Conservation (phyloP, 1,284 basidiomycete genomes). For the Retiboletus flavoniger region DNA sequence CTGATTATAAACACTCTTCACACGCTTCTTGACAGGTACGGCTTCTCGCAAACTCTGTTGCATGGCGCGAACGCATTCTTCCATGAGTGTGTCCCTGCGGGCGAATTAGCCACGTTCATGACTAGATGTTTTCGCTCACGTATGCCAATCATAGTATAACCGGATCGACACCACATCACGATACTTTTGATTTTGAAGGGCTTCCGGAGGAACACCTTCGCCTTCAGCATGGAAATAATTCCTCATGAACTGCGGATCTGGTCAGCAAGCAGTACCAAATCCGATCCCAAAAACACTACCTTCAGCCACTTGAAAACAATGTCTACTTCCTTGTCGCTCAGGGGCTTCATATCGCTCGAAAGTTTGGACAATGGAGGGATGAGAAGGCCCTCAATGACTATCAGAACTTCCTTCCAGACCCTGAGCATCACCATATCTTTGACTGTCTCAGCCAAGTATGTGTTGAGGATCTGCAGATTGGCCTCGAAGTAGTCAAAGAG, state of each 20-base stretch:
- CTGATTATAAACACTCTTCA: constrained; percentile 87
- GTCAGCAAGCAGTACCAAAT: neutral
- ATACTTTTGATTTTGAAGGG: constrained; percentile 95
- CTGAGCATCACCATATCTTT: constrained; percentile 92
- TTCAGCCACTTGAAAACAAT: constrained; percentile 98
- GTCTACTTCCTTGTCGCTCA: constrained; percentile 95
- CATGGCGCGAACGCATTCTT: constrained; percentile 94
- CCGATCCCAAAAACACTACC: constrained; percentile 40
- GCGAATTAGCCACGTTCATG: constrained; percentile 6
- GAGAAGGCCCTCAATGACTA: constrained; percentile 84
- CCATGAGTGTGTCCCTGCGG: constrained; percentile 83
- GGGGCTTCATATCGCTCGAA: constrained; percentile 86
- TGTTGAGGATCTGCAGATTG: constrained; percentile 90
- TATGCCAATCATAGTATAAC: constrained; percentile 92
- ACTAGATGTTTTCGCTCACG: constrained; percentile 48
- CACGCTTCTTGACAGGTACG: constrained; percentile 80
- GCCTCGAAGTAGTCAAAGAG: constrained; percentile 97
- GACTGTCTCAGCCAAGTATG: constrained; percentile 79
- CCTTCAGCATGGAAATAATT: constrained; percentile 97
- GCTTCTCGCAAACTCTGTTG: constrained; percentile 74
- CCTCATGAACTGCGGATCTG: constrained; percentile 68
- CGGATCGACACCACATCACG: constrained; percentile 88
- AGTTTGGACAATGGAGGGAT: constrained; percentile 90
- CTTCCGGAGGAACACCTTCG: constrained; percentile 84
- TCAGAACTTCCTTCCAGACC: constrained; percentile 96